Percentiles rank a stretch among this genome's conserved stretches.
These are phyloP conservation scores for Passalora sequoiae DNA, from an alignment of 2,329 filamentous ascomycete species.

Conservation along the genomic window DNA sequence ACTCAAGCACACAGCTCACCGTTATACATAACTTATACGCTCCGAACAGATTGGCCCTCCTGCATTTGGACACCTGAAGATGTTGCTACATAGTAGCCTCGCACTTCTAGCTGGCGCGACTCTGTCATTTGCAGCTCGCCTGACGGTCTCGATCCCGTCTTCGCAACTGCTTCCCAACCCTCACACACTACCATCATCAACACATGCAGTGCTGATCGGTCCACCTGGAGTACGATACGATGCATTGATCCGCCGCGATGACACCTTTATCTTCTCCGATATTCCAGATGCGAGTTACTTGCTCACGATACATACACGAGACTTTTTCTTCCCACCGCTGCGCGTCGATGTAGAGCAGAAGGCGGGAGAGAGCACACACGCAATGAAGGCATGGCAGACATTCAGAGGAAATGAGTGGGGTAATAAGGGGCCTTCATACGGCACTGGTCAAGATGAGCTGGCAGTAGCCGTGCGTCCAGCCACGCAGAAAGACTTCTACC, in stretches of 20 bases:
- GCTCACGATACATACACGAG: slow-evolving; percentile 69
- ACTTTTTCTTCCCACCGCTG: slow-evolving; percentile 71
- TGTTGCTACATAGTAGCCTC: not conserved
- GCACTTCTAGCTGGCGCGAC: slow-evolving; percentile 22
- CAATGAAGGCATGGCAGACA: slow-evolving; percentile 71
- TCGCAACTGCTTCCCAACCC: slow-evolving; percentile 42
- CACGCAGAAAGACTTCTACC: slow-evolving; percentile 67
- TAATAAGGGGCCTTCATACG: slow-evolving; percentile 67
- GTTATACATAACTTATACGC: too few relatives aligned
- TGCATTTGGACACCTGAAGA: too few relatives aligned
- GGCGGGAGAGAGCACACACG: slow-evolving; percentile 38
- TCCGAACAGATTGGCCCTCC: too few relatives aligned
- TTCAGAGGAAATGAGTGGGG: slow-evolving; percentile 85
- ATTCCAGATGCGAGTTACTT: slow-evolving; percentile 71
- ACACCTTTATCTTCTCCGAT: slow-evolving; percentile 40
- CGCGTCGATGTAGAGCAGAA: slow-evolving; percentile 63
- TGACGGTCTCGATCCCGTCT: slow-evolving; percentile 50
- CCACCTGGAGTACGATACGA: slow-evolving; percentile 43
- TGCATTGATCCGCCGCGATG: slow-evolving; percentile 61
- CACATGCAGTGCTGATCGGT: slow-evolving; percentile 56
- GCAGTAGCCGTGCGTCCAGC: slow-evolving; percentile 59
- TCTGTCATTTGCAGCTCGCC: slow-evolving; percentile 37
- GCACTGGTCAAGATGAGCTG: slow-evolving; percentile 39
- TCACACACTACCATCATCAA: slow-evolving; percentile 50
- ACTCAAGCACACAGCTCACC: too few relatives aligned